Conservation (phyloP, 805 yeast species). For the Candida xyloterini region DNA sequence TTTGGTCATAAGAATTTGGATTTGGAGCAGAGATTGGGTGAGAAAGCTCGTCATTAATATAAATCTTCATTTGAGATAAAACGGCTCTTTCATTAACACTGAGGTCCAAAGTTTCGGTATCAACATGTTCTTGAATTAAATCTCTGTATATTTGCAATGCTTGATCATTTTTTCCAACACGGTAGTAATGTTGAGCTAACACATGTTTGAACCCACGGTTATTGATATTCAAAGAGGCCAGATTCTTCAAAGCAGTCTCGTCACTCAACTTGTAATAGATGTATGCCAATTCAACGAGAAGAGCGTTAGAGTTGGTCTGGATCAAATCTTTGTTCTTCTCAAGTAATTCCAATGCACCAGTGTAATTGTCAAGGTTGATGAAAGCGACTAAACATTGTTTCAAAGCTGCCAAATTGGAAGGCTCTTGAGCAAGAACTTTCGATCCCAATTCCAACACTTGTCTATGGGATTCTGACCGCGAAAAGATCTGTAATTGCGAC, state of each 20-base stretch:
- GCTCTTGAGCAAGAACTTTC: conserved; percentile 27
- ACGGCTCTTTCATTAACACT: conserved; percentile 66
- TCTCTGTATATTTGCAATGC: conserved; percentile 47
- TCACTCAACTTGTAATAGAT: conserved; percentile 51
- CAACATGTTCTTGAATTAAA: conserved; percentile 32
- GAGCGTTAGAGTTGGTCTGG: conserved; percentile 29
- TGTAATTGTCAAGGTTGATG: conserved; percentile 57
- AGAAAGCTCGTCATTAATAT: conserved; percentile 2
- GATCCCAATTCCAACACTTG: conserved; percentile 33
- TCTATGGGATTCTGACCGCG: conserved; percentile 35
- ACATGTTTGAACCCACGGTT: conserved; percentile 45
- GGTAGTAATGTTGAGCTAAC: conserved; percentile 51
- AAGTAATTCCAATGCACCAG: conserved; percentile 44
- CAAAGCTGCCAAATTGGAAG: conserved; percentile 31
- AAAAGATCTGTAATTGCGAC: conserved; percentile 34
- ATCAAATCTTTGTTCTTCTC: conserved; percentile 23
- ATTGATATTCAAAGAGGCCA: conserved; percentile 14
- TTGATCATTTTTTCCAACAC: conserved; percentile 42
- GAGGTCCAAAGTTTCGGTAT: conserved; percentile 50
- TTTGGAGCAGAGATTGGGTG: conserved; percentile 13
- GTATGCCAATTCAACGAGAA: conserved; percentile 53
- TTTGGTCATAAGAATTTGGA: conserved; percentile 47
- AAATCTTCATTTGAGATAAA: conserved; percentile 43
- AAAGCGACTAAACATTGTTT: conserved; percentile 52
- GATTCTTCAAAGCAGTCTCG: conserved; percentile 24